These are phyloP conservation scores for Phyllostachys edulis DNA, from an alignment of 176 grass and related monocot genomes.

Conservation along the genomic window DNA sequence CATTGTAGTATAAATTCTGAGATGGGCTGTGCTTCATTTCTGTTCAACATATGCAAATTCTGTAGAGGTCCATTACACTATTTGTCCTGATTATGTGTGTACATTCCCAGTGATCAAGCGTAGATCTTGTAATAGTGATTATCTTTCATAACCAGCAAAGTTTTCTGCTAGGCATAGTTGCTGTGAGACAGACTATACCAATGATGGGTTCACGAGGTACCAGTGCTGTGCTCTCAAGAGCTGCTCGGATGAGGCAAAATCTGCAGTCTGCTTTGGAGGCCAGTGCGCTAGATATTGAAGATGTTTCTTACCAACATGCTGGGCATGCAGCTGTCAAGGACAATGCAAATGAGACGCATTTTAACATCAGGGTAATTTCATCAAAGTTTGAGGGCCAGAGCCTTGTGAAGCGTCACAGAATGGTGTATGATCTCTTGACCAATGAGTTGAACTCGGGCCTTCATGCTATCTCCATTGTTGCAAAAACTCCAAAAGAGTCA, in stretches of 20 bases:
- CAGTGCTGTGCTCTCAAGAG: conserved; percentile 63
- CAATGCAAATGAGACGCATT: conserved; percentile 84
- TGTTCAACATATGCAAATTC: background rate
- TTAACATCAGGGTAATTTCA: conserved; percentile 86
- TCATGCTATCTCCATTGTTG: conserved; percentile 93
- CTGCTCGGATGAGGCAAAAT: conserved; percentile 82
- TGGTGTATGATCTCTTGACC: conserved; percentile 85
- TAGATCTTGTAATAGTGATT: conserved; percentile 5
- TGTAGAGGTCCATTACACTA: background rate
- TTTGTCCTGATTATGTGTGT: conserved; percentile 9
- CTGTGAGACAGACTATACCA: background rate
- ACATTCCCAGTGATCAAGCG: background rate
- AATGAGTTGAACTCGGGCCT: conserved; percentile 91
- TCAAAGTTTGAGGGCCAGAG: conserved; percentile 81
- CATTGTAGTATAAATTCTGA: background rate
- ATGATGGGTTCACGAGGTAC: conserved; percentile 71
- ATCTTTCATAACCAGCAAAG: conserved; percentile 19
- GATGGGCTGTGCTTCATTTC: background rate
- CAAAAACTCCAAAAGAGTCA: conserved; percentile 77
- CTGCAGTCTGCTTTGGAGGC: conserved; percentile 83
- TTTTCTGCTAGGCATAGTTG: background rate
- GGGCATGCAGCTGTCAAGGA: conserved; percentile 82
- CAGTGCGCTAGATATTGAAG: conserved; percentile 81
- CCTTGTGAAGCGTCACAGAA: conserved; percentile 85
- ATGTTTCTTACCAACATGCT: conserved; percentile 85